Conservation (phyloP, 176 grass and related monocot genomes). For the Oryza meridionalis region DNA sequence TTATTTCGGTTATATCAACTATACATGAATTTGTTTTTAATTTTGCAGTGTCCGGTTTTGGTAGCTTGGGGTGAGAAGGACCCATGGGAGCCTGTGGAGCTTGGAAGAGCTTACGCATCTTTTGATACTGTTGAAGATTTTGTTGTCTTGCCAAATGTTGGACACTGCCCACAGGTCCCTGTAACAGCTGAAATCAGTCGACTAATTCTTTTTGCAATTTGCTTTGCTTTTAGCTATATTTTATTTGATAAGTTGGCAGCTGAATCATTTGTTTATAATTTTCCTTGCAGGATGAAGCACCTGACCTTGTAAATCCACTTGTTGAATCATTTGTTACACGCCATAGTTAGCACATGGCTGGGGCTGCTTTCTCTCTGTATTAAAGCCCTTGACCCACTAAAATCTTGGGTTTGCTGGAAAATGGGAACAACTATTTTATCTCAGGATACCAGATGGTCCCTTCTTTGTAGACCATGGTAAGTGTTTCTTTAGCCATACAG, state of each 20-base stretch:
- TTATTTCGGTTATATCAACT: neutral
- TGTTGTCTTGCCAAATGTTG: constrained; percentile 81
- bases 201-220: neutral
- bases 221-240: constrained; percentile 13
- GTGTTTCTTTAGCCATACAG: neutral
- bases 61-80: constrained; percentile 93
- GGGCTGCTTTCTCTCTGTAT: constrained; percentile 9
- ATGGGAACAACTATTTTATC: neutral
- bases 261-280: constrained; percentile 42
- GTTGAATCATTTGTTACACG: constrained; percentile 67
- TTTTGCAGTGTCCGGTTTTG: constrained; percentile 80
- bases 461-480: constrained; percentile 32
- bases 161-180: constrained; percentile 91
- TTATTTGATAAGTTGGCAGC: neutral
- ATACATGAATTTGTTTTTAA: neutral
- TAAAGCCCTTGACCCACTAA: neutral
- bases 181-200: neutral
- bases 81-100: constrained; percentile 93
- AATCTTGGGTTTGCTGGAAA: constrained; percentile 6
- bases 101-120: constrained; percentile 75
- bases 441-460: neutral
- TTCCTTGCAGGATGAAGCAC: constrained; percentile 80
- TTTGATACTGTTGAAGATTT: constrained; percentile 90
- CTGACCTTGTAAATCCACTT: constrained; percentile 84
- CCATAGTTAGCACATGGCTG: constrained; percentile 58